Base-by-base conservation (phyloP, 805 yeast species). In the Saccharomyces kudriavzevii region DNA sequence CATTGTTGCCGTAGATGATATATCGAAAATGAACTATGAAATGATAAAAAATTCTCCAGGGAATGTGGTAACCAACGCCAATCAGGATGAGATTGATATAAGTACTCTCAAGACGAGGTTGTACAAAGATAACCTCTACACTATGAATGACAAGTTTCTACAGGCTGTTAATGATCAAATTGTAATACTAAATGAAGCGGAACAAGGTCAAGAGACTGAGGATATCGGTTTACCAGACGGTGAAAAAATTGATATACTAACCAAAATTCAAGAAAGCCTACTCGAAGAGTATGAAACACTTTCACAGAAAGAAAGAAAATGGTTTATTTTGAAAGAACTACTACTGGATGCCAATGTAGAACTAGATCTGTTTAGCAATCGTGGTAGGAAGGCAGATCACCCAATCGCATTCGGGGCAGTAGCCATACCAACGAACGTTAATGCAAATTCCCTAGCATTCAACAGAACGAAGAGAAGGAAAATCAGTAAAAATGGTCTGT, bases 1-100 rank as follows among this genome's bases (percentile, higher is more conserved):
- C 50, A 68, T 68, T 6, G 50, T 69, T 13, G 58, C 58, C 26
- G 68, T 69, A 1, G 72, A 69, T 48, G 69, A 67, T 48, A 61
- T 62, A n/a, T 61, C 69, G 11, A 61, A 60, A 54, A 67, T 69
- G 22, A 69, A 67, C 54, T 69, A 69, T 51, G 72, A 69, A 53
- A 61, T 65, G 63, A 61, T 69, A 22, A 67, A 63, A 52, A 66
- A 60, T 35, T 52, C 63, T 3, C 72, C 72, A 0, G 72, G 72
- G 6, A 66, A 62, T 40, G 45, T 66, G 40, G 27, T 50, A 26
- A 46, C 49, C 29, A 30, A 40, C 50, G 40, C 27, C 29, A 10
- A 40, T 8, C 17, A 47, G 30, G 52, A 56, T 1, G 62, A 60
- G 26, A 52, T 52, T 10, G 70, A 64, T 46, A 56, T 66, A 13